A percentile compares a stretch with the other conserved stretches of the same genome.
These are phyloP conservation scores for Coniophora puteana DNA, from an alignment of 1,284 basidiomycete genomes.

Conservation along the genomic window DNA sequence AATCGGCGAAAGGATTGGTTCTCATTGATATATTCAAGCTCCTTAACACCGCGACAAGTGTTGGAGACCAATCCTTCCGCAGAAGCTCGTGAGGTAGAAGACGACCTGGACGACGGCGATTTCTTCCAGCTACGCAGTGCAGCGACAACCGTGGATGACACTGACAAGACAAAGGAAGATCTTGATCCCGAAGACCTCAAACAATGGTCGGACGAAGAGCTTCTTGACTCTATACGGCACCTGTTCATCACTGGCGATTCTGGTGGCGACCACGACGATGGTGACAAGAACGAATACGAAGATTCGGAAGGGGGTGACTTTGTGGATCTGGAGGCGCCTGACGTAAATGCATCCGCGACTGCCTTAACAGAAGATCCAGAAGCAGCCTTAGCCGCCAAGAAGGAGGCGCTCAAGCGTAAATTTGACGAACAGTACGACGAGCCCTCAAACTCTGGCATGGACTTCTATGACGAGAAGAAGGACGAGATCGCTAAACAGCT, in stretches of 20 bases:
- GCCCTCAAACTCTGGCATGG: slow-evolving; percentile 70
- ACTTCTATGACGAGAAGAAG: slow-evolving; percentile 92
- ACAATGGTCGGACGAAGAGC: slow-evolving; percentile 82
- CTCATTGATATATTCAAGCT: slow-evolving; percentile 79
- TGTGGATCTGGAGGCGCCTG: slow-evolving; percentile 40
- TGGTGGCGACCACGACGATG: slow-evolving; percentile 27
- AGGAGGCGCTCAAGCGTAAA: slow-evolving; percentile 89
- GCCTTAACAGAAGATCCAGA: slow-evolving; percentile 35
- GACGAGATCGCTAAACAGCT: slow-evolving; percentile 88
- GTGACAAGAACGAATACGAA: slow-evolving; percentile 36
- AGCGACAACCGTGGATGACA: slow-evolving; percentile 44
- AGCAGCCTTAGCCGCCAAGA: slow-evolving; percentile 76
- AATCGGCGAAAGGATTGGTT: slow-evolving; percentile 72
- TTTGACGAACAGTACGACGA: slow-evolving; percentile 98
- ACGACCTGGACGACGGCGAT: slow-evolving; percentile 59
- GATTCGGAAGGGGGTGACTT: slow-evolving; percentile 41
- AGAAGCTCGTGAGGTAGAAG: slow-evolving; percentile 28
- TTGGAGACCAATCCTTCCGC: slow-evolving; percentile 34
- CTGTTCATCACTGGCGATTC: slow-evolving; percentile 87
- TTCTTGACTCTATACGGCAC: slow-evolving; percentile 82
- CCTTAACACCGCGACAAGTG: slow-evolving; percentile 72
- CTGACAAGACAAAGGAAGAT: slow-evolving; percentile 71
- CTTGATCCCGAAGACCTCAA: slow-evolving; percentile 49
- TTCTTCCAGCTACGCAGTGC: slow-evolving; percentile 67
- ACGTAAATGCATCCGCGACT: slow-evolving; percentile 24